Evolutionary conservation across 2,329 filamentous ascomycete genomes (phyloP), one percentile per base, ranked within the genome.

Genomic region (Lanzia echinophila): DNA sequence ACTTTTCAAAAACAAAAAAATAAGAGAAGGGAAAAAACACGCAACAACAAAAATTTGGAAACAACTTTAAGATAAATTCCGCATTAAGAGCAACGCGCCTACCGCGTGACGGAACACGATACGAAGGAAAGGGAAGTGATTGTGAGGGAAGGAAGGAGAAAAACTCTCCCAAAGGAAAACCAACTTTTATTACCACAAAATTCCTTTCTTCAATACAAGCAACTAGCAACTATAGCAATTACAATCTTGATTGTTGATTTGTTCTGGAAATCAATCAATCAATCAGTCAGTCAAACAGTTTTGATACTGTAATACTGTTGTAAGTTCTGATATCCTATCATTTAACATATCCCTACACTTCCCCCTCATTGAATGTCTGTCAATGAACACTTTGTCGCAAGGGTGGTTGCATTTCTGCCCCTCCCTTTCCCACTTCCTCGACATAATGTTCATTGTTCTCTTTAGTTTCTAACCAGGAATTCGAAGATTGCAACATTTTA

Each of bases 381-480:
- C 52, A 54, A 59, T 58, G 56, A 28, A 54, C 52, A 56, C 55
- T 55, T 54, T 57, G 58, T 60, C 56, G 61, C 58, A 60, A 59
- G 43, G 42, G 39, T 55, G 44, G 38, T 31, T 50, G 42, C 43
- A 47, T 46, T 50, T 51, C 36, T 47, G 22, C 54, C 48, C 56
- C 54, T 51, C 54, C 51, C 45, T 36, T 53, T 53, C 38, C 34
- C 13, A 31, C n/a, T n/a, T 28, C 31, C 34, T 43, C 45, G 19
- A 34, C 22, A 55, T 43, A 53, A 44, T 53, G 34, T 48, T 52
- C 46, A 44, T 48, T 52, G 15, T 53, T 28, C 41, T 44, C 12
- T 33, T 33, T 53, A 47, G 49, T 42, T 28, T 15, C 46, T 13
- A 11, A 41, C 24, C 28, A 36, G 38, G 8, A 38, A 11, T 32